Conservation (phyloP, 129 eudicot species). For the Flaveria sonorensis region DNA sequence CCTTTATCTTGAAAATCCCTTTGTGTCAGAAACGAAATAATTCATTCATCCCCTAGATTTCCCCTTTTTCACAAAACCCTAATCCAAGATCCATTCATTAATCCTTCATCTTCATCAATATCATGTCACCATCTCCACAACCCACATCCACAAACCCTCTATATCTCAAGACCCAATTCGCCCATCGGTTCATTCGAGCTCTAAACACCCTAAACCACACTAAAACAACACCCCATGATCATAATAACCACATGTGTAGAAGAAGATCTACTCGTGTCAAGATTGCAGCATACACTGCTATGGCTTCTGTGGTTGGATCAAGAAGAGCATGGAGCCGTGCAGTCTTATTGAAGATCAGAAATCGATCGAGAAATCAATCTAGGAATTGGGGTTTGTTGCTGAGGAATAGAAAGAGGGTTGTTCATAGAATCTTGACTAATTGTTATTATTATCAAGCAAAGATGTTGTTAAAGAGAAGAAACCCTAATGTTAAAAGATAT, state of each 20-base stretch:
- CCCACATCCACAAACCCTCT: conserved; percentile 36
- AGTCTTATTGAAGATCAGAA: conserved; percentile 48
- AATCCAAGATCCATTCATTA: conserved; percentile 30
- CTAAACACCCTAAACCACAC: conserved; percentile 35
- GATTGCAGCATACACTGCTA: conserved; percentile 63
- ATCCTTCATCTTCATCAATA: background rate
- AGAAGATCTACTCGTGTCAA: conserved; percentile 39
- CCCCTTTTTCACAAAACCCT: conserved; percentile 32
- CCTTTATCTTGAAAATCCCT: conserved; percentile 44
- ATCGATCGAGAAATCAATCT: conserved; percentile 31
- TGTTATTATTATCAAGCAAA: conserved; percentile 21
- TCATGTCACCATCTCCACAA: conserved; percentile 36
- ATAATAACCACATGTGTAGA: background rate
- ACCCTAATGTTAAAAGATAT: conserved; percentile 44
- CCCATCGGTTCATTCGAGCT: conserved; percentile 56
- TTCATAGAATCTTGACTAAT: background rate
- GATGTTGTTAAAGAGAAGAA: conserved; percentile 26
- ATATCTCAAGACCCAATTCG: conserved; percentile 51
- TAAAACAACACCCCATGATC: conserved; percentile 6
- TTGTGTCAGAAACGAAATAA: conserved; percentile 55
- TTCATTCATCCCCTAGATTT: conserved; percentile 27
- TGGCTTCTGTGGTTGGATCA: conserved; percentile 74
- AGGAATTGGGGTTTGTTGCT: background rate
- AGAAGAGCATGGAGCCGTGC: conserved; percentile 81
- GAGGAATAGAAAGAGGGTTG: conserved; percentile 15